These are phyloP conservation scores for Achaetomium macrosporum DNA, from an alignment of 2,329 filamentous ascomycete species.

Conservation along the genomic window DNA sequence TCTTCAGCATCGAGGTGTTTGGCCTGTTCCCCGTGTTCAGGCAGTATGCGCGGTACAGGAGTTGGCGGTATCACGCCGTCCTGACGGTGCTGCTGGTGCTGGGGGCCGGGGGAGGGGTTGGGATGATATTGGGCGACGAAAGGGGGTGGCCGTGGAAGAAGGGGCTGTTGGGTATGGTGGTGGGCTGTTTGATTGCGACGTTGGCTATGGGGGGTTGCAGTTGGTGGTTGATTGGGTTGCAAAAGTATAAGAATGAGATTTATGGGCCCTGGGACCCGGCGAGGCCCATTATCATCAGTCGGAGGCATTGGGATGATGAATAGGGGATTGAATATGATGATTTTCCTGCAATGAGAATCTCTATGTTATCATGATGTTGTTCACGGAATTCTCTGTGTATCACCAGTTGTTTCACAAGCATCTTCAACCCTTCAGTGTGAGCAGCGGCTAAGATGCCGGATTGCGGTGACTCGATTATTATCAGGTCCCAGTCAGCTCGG, in stretches of 20 bases:
- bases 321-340: conserved; percentile 14
- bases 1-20: conserved; percentile 97
- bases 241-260: conserved; percentile 99
- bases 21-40: conserved; percentile 96
- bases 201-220: conserved; percentile 87
- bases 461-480: too few species aligned
- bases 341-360: background rate
- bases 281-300: conserved; percentile 73
- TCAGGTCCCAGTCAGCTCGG: too few species aligned
- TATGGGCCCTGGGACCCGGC: conserved; percentile 97
- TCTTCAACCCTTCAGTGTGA: too few species aligned
- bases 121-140: conserved; percentile 49
- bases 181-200: conserved; percentile 68
- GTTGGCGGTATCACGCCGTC: conserved; percentile 72
- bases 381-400: too few species aligned
- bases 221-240: conserved; percentile 95
- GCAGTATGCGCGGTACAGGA: conserved; percentile 76
- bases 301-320: conserved; percentile 49
- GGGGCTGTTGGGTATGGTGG: conserved; percentile 63
- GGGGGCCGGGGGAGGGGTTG: conserved; percentile 73
- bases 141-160: conserved; percentile 47
- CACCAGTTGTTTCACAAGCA: too few species aligned
- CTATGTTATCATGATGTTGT: background rate
- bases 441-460: too few species aligned
- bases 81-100: conserved; percentile 73